These are phyloP conservation scores for Lignosus rhinocerotis DNA, from an alignment of 1,284 basidiomycete genomes.

Conservation along the genomic window DNA sequence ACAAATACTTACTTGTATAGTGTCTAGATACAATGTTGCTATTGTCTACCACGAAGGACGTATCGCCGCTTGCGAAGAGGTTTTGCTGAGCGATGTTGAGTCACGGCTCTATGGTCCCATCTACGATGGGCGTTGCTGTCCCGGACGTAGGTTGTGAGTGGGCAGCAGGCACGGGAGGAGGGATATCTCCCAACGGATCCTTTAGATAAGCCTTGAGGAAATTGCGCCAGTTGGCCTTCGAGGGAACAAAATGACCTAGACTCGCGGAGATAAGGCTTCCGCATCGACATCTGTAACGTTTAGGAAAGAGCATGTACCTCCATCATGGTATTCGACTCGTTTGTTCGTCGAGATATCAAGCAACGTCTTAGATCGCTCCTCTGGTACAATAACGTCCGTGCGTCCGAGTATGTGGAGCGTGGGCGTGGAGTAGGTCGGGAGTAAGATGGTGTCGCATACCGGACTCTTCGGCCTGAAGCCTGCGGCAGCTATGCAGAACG, in stretches of 20 bases:
- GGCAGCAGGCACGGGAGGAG: constrained; percentile 33
- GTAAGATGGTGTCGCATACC: constrained; percentile 55
- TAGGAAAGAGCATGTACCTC: constrained; percentile 50
- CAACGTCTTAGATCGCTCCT: constrained; percentile 67
- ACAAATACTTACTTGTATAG: neutral
- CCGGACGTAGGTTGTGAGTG: constrained; percentile 37
- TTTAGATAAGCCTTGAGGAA: constrained; percentile 60
- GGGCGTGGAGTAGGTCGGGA: constrained; percentile 62
- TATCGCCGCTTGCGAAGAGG: too few relatives aligned
- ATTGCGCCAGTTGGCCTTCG: constrained; percentile 70
- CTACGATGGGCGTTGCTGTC: constrained; percentile 34
- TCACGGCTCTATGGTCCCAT: neutral
- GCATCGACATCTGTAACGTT: too few relatives aligned
- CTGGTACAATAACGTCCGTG: constrained; percentile 79
- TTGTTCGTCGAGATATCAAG: constrained; percentile 57
- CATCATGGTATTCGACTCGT: constrained; percentile 73
- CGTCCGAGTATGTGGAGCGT: constrained; percentile 82
- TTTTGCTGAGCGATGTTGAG: neutral
- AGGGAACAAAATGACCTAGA: constrained; percentile 79
- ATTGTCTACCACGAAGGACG: neutral
- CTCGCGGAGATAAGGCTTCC: neutral
- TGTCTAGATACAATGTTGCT: neutral
- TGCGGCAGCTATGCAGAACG: constrained; percentile 70
- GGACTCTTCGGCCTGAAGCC: constrained; percentile 63
- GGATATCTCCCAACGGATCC: constrained; percentile 38